Conservation (phyloP, 345 rosid species). For the Microthlaspi erraticum region DNA sequence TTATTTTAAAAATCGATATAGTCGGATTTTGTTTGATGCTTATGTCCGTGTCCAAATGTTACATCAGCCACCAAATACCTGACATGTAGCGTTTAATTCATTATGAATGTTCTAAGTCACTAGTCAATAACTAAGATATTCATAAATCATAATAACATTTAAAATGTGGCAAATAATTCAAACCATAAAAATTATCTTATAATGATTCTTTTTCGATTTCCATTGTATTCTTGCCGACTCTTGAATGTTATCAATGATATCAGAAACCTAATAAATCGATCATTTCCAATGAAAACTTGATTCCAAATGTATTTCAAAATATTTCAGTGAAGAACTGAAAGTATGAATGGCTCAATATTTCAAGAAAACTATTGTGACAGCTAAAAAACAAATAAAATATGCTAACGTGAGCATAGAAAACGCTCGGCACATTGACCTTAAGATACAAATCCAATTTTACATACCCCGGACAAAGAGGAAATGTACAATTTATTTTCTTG, state of each 20-base stretch:
- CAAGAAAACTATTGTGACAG: background rate
- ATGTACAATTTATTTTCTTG: background rate
- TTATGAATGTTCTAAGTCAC: background rate
- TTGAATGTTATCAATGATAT: background rate
- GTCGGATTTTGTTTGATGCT: background rate
- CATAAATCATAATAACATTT: background rate
- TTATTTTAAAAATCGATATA: background rate
- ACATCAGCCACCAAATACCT: background rate
- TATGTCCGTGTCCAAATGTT: background rate
- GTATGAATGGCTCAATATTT: background rate
- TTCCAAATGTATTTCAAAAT: background rate
- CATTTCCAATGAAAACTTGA: background rate
- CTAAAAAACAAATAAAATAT: conserved; percentile 15
- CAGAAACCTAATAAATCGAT: background rate
- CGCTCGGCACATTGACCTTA: conserved; percentile 4
- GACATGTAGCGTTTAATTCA: conserved; percentile 7
- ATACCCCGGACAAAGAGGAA: conserved; percentile 21
- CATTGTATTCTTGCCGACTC: background rate
- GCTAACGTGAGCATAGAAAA: conserved; percentile 9
- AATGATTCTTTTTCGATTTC: background rate
- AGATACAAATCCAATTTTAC: background rate
- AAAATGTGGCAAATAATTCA: background rate
- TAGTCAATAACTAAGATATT: background rate
- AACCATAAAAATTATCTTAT: background rate
- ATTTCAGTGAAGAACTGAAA: background rate